Percentiles rank a stretch among this genome's conserved stretches.
Evolutionary conservation across 192 early-diverging fungal species (phyloP).

Genomic region (Jimgerdemannia flammicorona): DNA sequence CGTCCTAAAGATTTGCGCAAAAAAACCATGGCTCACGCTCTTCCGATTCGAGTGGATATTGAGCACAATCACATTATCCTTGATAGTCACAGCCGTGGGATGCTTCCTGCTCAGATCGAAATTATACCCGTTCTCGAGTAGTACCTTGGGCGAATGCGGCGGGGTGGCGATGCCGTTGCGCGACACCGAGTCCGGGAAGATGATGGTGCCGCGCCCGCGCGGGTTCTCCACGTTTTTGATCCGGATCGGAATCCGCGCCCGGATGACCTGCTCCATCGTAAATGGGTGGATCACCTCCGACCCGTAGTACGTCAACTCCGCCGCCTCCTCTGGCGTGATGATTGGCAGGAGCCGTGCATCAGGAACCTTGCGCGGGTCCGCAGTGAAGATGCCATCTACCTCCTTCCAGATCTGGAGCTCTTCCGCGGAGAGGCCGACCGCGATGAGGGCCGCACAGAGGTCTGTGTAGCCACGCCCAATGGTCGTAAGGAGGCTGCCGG

Average conservation of each 20-base stretch:
- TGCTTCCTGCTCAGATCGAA: constrained; percentile 71
- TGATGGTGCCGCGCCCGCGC: constrained; percentile 86
- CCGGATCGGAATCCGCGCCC: constrained; percentile 93
- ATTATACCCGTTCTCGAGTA: constrained; percentile 61
- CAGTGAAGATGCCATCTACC: constrained; percentile 98
- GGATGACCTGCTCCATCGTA: constrained; percentile 99
- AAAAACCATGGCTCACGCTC: constrained; percentile 93
- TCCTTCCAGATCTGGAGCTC: constrained; percentile 99
- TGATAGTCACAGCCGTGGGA: constrained; percentile 98
- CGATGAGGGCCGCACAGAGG: constrained; percentile 90
- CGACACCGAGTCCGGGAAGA: constrained; percentile 78
- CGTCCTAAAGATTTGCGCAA: constrained; percentile 91
- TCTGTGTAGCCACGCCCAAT: constrained; percentile 99
- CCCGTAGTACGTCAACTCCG: constrained; percentile 97
- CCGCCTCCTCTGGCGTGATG: constrained; percentile 97
- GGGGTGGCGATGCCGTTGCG: constrained; percentile 22
- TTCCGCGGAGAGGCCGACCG: constrained; percentile 82
- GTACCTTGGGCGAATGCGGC: constrained; percentile 40
- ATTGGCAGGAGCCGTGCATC: constrained; percentile 78
- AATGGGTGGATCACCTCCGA: constrained; percentile 97
- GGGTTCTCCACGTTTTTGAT: constrained; percentile 99
- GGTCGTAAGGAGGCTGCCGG: constrained; percentile 84
- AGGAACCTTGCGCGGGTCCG: constrained; percentile 95
- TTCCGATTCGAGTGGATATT: constrained; percentile 98
- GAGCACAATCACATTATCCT: constrained; percentile 91